These are phyloP conservation scores for Sanghuangporus sanghuang DNA, from an alignment of 1,284 basidiomycete genomes.

Conservation along the genomic window DNA sequence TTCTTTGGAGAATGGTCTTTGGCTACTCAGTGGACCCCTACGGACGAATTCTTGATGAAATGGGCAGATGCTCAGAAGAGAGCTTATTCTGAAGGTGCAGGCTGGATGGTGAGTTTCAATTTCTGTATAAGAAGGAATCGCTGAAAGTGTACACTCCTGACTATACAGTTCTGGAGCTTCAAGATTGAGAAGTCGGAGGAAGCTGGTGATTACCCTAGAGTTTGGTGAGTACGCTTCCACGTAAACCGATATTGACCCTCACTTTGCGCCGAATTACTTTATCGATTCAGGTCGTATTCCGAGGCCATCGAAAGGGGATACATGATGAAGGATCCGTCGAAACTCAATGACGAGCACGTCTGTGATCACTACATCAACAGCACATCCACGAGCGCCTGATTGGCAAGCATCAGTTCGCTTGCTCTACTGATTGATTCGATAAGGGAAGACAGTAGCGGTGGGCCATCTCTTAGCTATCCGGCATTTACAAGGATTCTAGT, in stretches of 20 bases:
- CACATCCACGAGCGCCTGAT: neutral
- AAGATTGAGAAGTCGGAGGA: slow-evolving; percentile 54
- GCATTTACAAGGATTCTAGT: too few relatives aligned
- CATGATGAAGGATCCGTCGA: slow-evolving; percentile 57
- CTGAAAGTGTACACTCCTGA: neutral
- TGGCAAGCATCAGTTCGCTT: too few relatives aligned
- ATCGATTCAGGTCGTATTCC: slow-evolving; percentile 58
- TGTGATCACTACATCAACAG: slow-evolving; percentile 40
- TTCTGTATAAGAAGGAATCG: neutral
- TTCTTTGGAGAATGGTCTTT: slow-evolving; percentile 65
- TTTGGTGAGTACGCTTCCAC: slow-evolving; percentile 42
- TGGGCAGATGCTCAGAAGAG: slow-evolving; percentile 82
- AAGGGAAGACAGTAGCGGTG: too few relatives aligned
- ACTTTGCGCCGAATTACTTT: neutral
- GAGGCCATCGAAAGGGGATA: slow-evolving; percentile 54
- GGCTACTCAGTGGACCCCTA: slow-evolving; percentile 60
- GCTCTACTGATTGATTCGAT: too few relatives aligned
- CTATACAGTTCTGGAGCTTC: slow-evolving; percentile 69
- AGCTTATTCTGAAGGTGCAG: slow-evolving; percentile 53
- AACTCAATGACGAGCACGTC: slow-evolving; percentile 51
- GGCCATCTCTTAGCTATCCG: too few relatives aligned
- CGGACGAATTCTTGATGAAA: slow-evolving; percentile 53
- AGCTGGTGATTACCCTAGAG: slow-evolving; percentile 45
- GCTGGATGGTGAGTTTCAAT: slow-evolving; percentile 61
- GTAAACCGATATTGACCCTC: neutral